Evolutionary conservation across 306 rosid species (phyloP).

Genomic region (Cercis canadensis): DNA sequence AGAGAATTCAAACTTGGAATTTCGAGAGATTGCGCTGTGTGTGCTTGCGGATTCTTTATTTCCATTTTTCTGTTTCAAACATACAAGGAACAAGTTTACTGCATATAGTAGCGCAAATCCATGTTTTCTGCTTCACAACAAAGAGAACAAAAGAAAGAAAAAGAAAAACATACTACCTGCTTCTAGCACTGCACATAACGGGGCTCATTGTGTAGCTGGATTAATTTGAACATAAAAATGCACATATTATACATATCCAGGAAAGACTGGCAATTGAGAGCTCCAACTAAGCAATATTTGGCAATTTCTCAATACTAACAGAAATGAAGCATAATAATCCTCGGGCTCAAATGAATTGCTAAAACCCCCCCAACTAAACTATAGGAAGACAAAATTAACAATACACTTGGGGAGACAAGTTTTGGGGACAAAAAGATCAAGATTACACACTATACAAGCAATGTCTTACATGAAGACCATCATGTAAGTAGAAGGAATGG

Average conservation of each 20-base stretch:
- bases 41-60: no score
- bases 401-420: constrained; percentile 22
- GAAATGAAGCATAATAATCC: constrained; percentile 33
- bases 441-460: constrained; percentile 60
- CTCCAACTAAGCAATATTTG: constrained; percentile 20
- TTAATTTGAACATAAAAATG: not conserved
- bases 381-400: constrained; percentile 28
- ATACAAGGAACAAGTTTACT: no score
- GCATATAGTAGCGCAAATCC: no score
- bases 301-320: constrained; percentile 26
- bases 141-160: no score
- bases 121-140: no score
- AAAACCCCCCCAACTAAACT: constrained; percentile 29
- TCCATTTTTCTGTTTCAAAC: no score
- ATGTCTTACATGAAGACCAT: constrained; percentile 43
- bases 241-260: not conserved
- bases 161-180: no score
- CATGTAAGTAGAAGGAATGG: constrained; percentile 33
- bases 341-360: constrained; percentile 24
- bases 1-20: no score
- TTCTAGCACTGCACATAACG: no score
- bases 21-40: no score
- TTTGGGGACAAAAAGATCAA: not conserved
- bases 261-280: not conserved
- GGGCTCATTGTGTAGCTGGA: not conserved